These are phyloP conservation scores for Cocos nucifera DNA, from an alignment of 176 grass and related monocot species.

Conservation along the genomic window DNA sequence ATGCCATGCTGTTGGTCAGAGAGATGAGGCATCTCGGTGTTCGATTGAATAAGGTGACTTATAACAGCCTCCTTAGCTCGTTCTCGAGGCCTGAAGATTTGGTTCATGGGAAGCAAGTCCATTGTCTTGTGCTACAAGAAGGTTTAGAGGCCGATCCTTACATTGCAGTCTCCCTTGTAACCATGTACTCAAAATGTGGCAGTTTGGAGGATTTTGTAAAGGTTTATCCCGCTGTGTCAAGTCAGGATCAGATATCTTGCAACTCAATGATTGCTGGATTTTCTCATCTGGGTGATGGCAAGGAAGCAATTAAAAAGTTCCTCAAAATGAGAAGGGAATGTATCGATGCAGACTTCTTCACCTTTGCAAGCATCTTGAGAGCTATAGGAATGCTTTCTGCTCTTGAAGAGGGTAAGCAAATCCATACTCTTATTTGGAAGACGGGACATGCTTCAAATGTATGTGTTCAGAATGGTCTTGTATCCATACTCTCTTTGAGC, in stretches of 20 bases:
- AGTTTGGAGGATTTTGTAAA: slow-evolving; percentile 21
- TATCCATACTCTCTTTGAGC: slow-evolving; percentile 22
- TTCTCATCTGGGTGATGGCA: slow-evolving; percentile 17
- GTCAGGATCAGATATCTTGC: slow-evolving; percentile 20
- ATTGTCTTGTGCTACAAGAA: slow-evolving; percentile 9
- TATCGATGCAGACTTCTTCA: slow-evolving; percentile 11
- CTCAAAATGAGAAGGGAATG: slow-evolving; percentile 23
- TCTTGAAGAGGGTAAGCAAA: slow-evolving; percentile 24
- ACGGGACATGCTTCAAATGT: slow-evolving; percentile 5
- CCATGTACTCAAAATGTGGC: slow-evolving; percentile 33
- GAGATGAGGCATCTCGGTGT: slow-evolving; percentile 23
- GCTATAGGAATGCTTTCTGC: slow-evolving; percentile 15
- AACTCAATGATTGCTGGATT: slow-evolving; percentile 24
- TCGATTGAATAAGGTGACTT: slow-evolving; percentile 20
- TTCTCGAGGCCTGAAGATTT: neutral
- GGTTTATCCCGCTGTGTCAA: neutral
- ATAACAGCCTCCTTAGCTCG: slow-evolving; percentile 31
- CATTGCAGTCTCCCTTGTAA: slow-evolving; percentile 16
- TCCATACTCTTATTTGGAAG: slow-evolving; percentile 29
- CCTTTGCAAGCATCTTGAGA: slow-evolving; percentile 27
- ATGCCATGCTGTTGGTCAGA: slow-evolving; percentile 21
- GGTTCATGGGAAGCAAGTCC: slow-evolving; percentile 3
- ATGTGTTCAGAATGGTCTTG: slow-evolving; percentile 18
- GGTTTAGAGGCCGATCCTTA: slow-evolving; percentile 7
- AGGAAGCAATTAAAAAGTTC: slow-evolving; percentile 22